Percentiles rank a stretch among this genome's conserved stretches.
Evolutionary conservation across 2,329 filamentous ascomycete genomes (phyloP).

Genomic region (Colletotrichum higginsianum): DNA sequence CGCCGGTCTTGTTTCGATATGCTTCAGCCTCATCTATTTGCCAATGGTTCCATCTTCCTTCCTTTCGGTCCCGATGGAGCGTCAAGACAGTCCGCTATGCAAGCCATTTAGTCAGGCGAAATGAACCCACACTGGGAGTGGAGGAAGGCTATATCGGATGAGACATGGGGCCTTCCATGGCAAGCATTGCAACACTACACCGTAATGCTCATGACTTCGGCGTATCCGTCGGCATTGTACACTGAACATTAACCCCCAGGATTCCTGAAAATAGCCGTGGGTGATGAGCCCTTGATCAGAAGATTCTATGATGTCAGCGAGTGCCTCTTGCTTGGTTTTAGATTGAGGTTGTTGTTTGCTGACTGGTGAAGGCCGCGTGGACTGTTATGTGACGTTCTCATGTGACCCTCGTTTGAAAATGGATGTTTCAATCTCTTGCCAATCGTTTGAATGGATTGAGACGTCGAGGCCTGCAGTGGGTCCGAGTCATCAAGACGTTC

Average conservation of each 20-base stretch:
- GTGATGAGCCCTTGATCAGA: neutral
- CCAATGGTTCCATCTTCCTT: neutral
- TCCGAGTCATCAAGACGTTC: neutral
- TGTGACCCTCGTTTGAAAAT: neutral
- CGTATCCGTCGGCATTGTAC: slow-evolving; percentile 1
- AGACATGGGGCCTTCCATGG: slow-evolving; percentile 23
- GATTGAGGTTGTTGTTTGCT: neutral
- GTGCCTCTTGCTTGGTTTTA: neutral
- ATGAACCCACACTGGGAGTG: slow-evolving; percentile 26
- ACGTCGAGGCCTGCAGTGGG: neutral
- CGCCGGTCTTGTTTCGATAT: neutral
- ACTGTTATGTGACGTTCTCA: neutral
- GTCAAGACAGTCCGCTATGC: slow-evolving; percentile 21
- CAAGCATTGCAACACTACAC: too few species aligned
- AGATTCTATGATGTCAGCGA: slow-evolving; percentile 7
- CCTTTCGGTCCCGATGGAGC: neutral
- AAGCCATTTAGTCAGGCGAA: slow-evolving; percentile 22
- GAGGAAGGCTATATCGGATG: slow-evolving; percentile 28
- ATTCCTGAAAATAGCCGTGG: slow-evolving; percentile 13
- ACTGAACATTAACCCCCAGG: neutral
- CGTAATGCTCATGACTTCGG: slow-evolving; percentile 12
- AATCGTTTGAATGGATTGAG: neutral
- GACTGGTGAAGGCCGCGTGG: neutral
- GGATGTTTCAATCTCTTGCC: neutral
- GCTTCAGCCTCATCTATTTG: slow-evolving; percentile 18